A percentile compares a stretch with the other conserved stretches of the same genome.
phyloP scores from a whole-genome alignment of 176 grass and related monocot species.

The Tillandsia fasciculata region DNA sequence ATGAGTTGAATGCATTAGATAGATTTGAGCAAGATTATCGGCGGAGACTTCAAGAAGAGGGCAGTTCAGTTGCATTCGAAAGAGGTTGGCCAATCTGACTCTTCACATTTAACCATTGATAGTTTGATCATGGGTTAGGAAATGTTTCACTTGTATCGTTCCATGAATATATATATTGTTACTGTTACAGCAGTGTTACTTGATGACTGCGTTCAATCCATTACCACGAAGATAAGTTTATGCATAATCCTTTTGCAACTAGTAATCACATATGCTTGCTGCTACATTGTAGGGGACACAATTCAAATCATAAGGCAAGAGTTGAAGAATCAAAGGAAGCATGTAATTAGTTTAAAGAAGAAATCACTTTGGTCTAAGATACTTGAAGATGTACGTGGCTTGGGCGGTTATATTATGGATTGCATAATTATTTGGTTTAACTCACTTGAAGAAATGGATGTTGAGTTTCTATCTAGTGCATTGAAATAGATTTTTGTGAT shows the following conservation, averaged over 20 bases:
- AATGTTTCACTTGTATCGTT: too few species aligned
- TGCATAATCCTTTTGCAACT: background rate
- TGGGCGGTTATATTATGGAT: background rate
- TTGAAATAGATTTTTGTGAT: background rate
- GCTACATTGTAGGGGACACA: constrained; percentile 26
- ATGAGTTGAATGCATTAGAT: constrained; percentile 37
- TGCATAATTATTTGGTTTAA: background rate
- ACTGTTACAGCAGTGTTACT: background rate
- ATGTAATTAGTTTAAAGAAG: constrained; percentile 35
- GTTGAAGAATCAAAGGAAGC: constrained; percentile 37
- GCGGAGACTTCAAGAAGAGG: constrained; percentile 12
- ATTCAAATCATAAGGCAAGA: constrained; percentile 32
- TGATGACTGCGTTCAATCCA: background rate
- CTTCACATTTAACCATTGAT: too few species aligned
- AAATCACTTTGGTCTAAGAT: constrained; percentile 57
- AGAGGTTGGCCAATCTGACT: background rate
- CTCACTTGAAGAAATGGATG: background rate
- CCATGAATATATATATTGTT: background rate
- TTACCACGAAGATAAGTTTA: background rate
- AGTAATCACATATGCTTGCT: background rate
- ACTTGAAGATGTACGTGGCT: constrained; percentile 42
- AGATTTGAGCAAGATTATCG: constrained; percentile 32
- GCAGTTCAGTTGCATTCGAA: constrained; percentile 18
- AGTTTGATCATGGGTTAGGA: too few species aligned
- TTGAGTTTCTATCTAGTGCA: background rate